Evolutionary conservation across 371 early-diverging fungal genomes (phyloP).

Genomic region (Mortierella sp.): DNA sequence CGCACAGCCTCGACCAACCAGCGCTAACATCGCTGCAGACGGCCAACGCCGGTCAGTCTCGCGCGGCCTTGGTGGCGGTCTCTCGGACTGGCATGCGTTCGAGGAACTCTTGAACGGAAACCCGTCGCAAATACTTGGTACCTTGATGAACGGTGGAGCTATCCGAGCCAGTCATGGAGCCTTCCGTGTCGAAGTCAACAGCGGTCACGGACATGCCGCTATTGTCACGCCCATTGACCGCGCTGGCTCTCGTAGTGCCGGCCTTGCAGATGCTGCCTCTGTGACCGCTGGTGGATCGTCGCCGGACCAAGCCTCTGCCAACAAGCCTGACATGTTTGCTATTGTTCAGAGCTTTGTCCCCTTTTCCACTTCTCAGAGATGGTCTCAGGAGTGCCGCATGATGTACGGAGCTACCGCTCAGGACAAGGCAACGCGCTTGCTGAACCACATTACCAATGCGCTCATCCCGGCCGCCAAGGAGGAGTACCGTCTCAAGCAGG

Average conservation of each 20-base stretch:
- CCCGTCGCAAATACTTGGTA: slow-evolving; percentile 77
- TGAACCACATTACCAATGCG: slow-evolving; percentile 76
- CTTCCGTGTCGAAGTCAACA: slow-evolving; percentile 69
- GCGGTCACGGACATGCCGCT: slow-evolving; percentile 59
- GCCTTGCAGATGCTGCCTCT: slow-evolving; percentile 17
- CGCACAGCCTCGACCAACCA: slow-evolving; percentile 63
- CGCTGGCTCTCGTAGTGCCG: slow-evolving; percentile 32
- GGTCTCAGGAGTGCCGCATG: slow-evolving; percentile 91
- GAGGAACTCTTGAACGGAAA: slow-evolving; percentile 81
- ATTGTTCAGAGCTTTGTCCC: slow-evolving; percentile 81
- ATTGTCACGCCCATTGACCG: slow-evolving; percentile 51
- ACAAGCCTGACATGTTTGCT: slow-evolving; percentile 61
- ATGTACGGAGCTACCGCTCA: slow-evolving; percentile 76
- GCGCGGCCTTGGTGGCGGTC: slow-evolving; percentile 41
- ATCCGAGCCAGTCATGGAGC: slow-evolving; percentile 61
- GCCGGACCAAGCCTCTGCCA: slow-evolving; percentile 22
- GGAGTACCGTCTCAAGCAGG: slow-evolving; percentile 62
- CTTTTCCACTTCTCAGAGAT: slow-evolving; percentile 85
- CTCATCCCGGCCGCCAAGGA: slow-evolving; percentile 85
- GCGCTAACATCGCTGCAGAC: slow-evolving; percentile 44
- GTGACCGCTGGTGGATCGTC: slow-evolving; percentile 17
- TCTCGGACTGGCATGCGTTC: slow-evolving; percentile 72
- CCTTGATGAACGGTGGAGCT: slow-evolving; percentile 65
- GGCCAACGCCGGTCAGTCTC: slow-evolving; percentile 37
- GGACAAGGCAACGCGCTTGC: slow-evolving; percentile 73